These are phyloP conservation scores for Metarhizium guizhouense DNA, from an alignment of 2,329 filamentous ascomycete genomes.

Conservation along the genomic window DNA sequence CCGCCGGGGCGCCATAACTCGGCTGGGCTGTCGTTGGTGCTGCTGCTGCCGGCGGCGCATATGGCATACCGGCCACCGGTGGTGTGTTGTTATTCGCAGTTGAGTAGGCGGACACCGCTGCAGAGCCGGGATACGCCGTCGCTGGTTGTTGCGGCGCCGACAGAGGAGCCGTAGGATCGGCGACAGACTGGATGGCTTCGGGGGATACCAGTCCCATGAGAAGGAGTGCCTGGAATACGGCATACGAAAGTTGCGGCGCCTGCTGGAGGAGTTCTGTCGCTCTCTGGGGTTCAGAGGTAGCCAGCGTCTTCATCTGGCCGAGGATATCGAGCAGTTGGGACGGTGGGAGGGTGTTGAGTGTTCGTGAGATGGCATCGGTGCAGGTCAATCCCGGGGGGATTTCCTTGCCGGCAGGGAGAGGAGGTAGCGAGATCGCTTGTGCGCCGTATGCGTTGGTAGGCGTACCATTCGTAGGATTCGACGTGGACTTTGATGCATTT, in stretches of 20 bases:
- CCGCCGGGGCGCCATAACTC: constrained; percentile 24
- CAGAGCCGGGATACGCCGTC: constrained; percentile 23
- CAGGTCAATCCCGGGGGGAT: constrained; percentile 75
- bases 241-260: constrained; percentile 87
- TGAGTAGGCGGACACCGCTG: constrained; percentile 26
- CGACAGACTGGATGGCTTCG: constrained; percentile 69
- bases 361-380: constrained; percentile 85
- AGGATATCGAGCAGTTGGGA: constrained; percentile 89
- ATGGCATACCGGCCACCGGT: constrained; percentile 34
- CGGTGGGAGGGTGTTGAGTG: constrained; percentile 76
- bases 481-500: constrained; percentile 7
- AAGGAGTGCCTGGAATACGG: constrained; percentile 87
- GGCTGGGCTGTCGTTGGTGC: constrained; percentile 13
- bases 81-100: constrained; percentile 38
- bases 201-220: constrained; percentile 89
- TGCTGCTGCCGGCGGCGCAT: constrained; percentile 31
- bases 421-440: constrained; percentile 53
- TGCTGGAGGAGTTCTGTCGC: constrained; percentile 80
- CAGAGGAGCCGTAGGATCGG: constrained; percentile 49
- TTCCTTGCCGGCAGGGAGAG: constrained; percentile 76
- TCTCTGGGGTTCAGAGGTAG: constrained; percentile 70
- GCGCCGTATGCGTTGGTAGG: constrained; percentile 22
- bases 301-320: constrained; percentile 85
- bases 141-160: constrained; percentile 20
- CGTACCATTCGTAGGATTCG: constrained; percentile 24